Base-by-base conservation (phyloP, 1,284 basidiomycete species). In the Porodaedalea pini region DNA sequence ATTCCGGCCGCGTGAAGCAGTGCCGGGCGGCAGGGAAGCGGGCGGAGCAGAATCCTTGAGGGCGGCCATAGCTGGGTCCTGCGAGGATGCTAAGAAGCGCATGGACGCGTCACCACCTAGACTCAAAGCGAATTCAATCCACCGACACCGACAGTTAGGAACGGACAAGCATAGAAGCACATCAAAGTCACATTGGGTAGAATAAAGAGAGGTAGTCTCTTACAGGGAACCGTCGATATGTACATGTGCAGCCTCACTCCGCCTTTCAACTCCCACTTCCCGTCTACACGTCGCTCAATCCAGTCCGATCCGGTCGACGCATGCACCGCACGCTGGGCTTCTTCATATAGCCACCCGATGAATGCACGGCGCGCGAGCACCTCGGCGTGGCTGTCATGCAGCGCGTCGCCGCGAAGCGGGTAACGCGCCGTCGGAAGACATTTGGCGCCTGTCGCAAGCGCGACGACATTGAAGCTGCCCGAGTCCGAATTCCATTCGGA, bases 351-450 rank as follows among this genome's bases (percentile, higher is more conserved):
- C 92, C 92, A 98, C n/a, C 84, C 79, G 36, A 89, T 68, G 1
- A 89, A 85, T 2, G 87, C 88, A 17, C 95, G 79, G 27, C 92
- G 78, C 0, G 92, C 92, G 13, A 97, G 77, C 15, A 96, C 80
- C 70, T 98, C 94, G 2, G 94, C 95, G 69, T 98, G 94, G 49
- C 81, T 86, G 66, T 98, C 94, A 67, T 96, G 92, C 25, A 98
- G 62, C 1, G 85, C 79, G 65, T 97, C 91, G 0, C 94, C 95
- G n/a, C 77, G 73, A 2, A 70, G 66, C 0, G 91, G 85, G 0
- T 93, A 75, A 49, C 78, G 78, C 1, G 71, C 65, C 11, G 75
- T 79, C 0, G 94, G 92, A 0, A 95, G 79, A 64, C 90, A 93
- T 73, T 96, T 97, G 6, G 89, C 87, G 6, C 95, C 94, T 1